Conservation (phyloP, 306 rosid genomes). For the Hippophae rhamnoides region DNA sequence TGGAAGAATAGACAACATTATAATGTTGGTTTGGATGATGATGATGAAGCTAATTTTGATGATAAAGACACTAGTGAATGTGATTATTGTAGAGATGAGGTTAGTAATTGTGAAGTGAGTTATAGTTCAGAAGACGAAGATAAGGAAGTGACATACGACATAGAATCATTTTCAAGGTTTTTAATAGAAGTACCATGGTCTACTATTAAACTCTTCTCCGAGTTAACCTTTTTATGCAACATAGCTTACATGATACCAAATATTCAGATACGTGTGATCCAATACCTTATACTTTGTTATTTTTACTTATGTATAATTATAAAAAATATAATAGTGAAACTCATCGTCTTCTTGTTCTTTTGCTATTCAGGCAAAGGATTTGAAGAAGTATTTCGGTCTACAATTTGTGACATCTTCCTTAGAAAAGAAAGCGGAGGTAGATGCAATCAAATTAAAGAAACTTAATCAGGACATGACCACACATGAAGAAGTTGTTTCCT, state of each 20-base stretch:
- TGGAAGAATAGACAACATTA: slow-evolving; percentile 47
- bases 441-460: slow-evolving; percentile 29
- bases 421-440: slow-evolving; percentile 55
- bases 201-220: slow-evolving; percentile 58
- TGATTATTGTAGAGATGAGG: slow-evolving; percentile 38
- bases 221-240: slow-evolving; percentile 70
- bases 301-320: neutral
- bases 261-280: slow-evolving; percentile 42
- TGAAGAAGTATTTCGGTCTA: slow-evolving; percentile 51
- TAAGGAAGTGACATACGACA: slow-evolving; percentile 27
- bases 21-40: slow-evolving; percentile 28
- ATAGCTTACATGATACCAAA: slow-evolving; percentile 77
- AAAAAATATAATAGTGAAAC: neutral
- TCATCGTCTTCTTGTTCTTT: slow-evolving; percentile 1
- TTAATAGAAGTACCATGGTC: slow-evolving; percentile 58
- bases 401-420: slow-evolving; percentile 66
- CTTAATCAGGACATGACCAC: slow-evolving; percentile 36
- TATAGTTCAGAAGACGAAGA: slow-evolving; percentile 42
- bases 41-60: slow-evolving; percentile 17
- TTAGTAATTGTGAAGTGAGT: slow-evolving; percentile 42
- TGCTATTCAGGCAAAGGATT: slow-evolving; percentile 56
- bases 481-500: slow-evolving; percentile 17
- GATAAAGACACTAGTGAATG: slow-evolving; percentile 26
- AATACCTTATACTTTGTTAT: neutral
- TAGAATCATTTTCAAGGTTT: slow-evolving; percentile 45